A percentile compares a stretch with the other conserved stretches of the same genome.
Evolutionary conservation across 1,139 yeast species (phyloP).

Genomic region (Pichia sp.): DNA sequence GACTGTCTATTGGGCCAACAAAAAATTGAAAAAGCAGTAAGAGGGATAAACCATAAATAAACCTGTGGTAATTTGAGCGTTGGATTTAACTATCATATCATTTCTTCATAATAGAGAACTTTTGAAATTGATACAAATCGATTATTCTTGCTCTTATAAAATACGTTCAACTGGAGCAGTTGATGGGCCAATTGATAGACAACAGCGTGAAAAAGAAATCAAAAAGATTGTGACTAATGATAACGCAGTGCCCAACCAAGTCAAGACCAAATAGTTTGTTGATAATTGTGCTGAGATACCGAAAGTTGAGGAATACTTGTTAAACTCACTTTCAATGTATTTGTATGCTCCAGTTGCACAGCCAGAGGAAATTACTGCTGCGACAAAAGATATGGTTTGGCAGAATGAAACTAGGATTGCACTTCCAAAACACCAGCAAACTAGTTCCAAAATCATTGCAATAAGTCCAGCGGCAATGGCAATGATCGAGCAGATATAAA

Average conservation of each 20-base stretch:
- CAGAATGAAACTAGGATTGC: constrained; percentile 28
- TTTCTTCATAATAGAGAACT: too few relatives aligned
- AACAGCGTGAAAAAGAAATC: constrained; percentile 26
- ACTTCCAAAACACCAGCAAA: constrained; percentile 21
- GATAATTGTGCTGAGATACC: constrained; percentile 32
- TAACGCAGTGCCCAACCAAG: constrained; percentile 38
- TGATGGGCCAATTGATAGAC: constrained; percentile 4
- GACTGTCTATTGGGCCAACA: too few relatives aligned
- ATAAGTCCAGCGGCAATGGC: constrained; percentile 34
- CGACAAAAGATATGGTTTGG: constrained; percentile 24
- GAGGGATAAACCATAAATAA: too few relatives aligned
- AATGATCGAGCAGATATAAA: constrained; percentile 38
- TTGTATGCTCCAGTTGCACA: constrained; percentile 37
- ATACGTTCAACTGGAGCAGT: background rate
- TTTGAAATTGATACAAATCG: too few relatives aligned
- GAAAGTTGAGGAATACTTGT: constrained; percentile 25
- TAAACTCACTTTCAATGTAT: constrained; percentile 31
- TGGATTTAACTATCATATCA: too few relatives aligned
- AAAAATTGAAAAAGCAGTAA: too few relatives aligned
- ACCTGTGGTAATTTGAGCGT: too few relatives aligned
- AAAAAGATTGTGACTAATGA: constrained; percentile 30
- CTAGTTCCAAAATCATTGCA: constrained; percentile 31
- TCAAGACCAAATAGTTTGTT: constrained; percentile 27
- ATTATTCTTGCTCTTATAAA: background rate
- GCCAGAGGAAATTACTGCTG: constrained; percentile 32